Percentiles rank a stretch among this genome's conserved stretches.
Conservation (phyloP, 345 rosid genomes). For the Salix koriyanagi region DNA sequence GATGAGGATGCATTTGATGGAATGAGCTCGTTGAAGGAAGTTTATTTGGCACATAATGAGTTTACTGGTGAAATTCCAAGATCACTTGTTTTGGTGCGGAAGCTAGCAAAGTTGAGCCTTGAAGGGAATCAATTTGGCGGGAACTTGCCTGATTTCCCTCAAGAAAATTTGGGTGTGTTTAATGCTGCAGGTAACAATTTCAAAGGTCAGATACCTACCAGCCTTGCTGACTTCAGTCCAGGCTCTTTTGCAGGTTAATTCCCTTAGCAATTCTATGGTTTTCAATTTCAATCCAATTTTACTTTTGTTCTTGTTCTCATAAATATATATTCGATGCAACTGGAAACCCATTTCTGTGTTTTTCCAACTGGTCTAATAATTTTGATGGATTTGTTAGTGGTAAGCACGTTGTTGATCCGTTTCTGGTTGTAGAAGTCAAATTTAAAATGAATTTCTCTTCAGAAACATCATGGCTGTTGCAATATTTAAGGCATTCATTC, state of each 20-base stretch:
- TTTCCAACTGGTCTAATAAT: not conserved
- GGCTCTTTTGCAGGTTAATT: constrained; percentile 45
- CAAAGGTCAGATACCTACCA: constrained; percentile 48
- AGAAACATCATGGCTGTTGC: not conserved
- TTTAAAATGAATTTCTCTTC: not conserved
- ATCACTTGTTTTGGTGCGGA: constrained; percentile 42
- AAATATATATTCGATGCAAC: too few relatives aligned
- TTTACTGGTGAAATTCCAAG: constrained; percentile 55
- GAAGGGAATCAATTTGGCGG: constrained; percentile 59
- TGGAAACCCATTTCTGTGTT: not conserved
- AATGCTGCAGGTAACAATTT: constrained; percentile 48
- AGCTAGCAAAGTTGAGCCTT: constrained; percentile 39
- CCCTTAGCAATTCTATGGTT: not conserved
- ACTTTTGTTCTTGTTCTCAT: not conserved
- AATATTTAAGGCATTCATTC: not conserved
- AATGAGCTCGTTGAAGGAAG: constrained; percentile 47
- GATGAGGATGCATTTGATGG: constrained; percentile 36
- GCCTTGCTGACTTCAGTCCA: constrained; percentile 31
- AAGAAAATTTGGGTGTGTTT: constrained; percentile 30
- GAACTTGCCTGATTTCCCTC: constrained; percentile 46
- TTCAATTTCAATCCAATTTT: not conserved
- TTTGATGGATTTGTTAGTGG: too few relatives aligned
- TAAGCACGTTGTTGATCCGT: not conserved
- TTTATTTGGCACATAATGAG: constrained; percentile 49
- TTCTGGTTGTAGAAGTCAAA: not conserved